These are phyloP conservation scores for Cyberlindnera samutprakarnensis DNA, from an alignment of 805 yeast species.

Conservation along the genomic window DNA sequence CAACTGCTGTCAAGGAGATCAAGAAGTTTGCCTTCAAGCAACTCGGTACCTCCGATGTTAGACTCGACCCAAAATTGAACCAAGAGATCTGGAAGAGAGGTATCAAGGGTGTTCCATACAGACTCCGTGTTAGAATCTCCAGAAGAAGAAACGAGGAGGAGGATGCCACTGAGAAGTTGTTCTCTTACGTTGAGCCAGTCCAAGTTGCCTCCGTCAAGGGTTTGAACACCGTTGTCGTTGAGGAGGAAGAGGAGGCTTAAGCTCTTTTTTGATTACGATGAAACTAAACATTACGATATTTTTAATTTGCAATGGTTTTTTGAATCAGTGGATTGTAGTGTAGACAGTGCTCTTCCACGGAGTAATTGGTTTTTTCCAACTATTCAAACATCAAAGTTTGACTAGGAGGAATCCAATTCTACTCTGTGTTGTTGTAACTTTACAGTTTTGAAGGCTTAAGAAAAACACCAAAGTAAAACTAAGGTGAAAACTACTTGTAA, in stretches of 20 bases:
- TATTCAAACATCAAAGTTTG: background rate
- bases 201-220: conserved; percentile 93
- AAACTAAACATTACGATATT: background rate
- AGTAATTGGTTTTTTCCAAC: conserved; percentile 3
- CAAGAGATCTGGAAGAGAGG: conserved; percentile 99
- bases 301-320: conserved; percentile 3
- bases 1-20: conserved; percentile 99
- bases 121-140: conserved; percentile 97
- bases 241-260: conserved; percentile 39
- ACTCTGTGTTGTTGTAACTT: no score
- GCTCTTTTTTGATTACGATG: conserved; percentile 4
- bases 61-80: conserved; percentile 98
- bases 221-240: conserved; percentile 95
- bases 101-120: conserved; percentile 97
- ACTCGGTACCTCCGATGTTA: conserved; percentile 99
- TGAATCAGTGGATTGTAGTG: conserved; percentile 3
- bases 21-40: conserved; percentile 97
- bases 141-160: conserved; percentile 99
- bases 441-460: background rate
- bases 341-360: conserved; percentile 6
- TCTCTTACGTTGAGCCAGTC: conserved; percentile 97
- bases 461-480: no score
- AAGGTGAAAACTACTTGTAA: no score
- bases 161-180: conserved; percentile 96
- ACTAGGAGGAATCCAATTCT: conserved; percentile 1